Base-by-base conservation (phyloP, 2,329 filamentous ascomycete genomes). In the Paracoccidioides brasiliensis region DNA sequence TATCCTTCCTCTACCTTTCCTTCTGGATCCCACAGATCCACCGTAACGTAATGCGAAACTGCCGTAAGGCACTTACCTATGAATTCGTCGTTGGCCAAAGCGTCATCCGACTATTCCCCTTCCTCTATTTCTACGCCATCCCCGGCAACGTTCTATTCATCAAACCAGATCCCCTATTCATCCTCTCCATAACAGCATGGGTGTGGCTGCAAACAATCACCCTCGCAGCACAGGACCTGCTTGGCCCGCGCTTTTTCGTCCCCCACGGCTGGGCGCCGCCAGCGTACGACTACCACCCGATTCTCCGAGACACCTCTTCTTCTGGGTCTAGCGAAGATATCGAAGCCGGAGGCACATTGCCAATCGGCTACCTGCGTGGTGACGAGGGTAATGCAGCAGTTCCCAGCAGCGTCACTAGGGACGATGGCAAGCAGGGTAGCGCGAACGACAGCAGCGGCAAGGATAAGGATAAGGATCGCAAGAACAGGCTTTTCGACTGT, bases 21-120 rank as follows among this genome's bases (percentile, higher is more conserved):
- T 84, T 96, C 66, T 97, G 91, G 91, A 67, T 84, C 0, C 91
- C 93, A 0, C 93, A 98, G 69, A 95, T 97, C 62, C 81, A 86
- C 66, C 87, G 93, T 59, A 98, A 98, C 68, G 78, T 86, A 54
- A 82, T 88, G 70, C 87, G 91, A 54, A 96, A 96, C 71, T 95
- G 90, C 69, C 88, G 90, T 43, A 88, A 87, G 64, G 90, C 91
- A 0, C 77, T 97, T n/a, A 80, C 84, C 3, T 96, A 90, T 90
- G 85, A 86, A 57, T 98, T 95, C 66, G 85, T 95, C 55, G 67
- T 90, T 28, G 90, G 90, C 2, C 88, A 95, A 69, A 93, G 87
- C 50, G 63, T 85, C 4, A 77, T 95, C 6, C 84, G 93, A 1
- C 74, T 95, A 5, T 72, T 86, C 0, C 91, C 93, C 0, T 81